Evolutionary conservation across 495 filamentous ascomycete genomes (phyloP), one percentile per base, ranked within the genome.

Genomic region (Hypoxylon cercidicola): DNA sequence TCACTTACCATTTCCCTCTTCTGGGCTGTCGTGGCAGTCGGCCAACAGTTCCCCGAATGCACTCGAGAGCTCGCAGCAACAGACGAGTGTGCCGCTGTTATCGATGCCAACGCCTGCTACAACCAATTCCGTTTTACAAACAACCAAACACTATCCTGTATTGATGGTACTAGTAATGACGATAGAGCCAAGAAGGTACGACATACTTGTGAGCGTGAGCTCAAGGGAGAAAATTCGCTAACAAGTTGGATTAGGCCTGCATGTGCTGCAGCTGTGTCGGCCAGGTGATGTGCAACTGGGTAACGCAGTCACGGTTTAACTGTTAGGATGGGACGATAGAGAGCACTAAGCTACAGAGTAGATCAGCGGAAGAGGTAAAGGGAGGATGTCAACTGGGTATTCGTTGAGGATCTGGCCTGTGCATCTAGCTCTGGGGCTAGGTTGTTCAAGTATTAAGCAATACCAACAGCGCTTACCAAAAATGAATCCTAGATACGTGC

Each of bases 51-150:
- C 3, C 68, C 71, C 1, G 72, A 71, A 41, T 81, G 78, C 59
- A 74, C 59, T 19, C 55, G 58, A 10, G 74, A 76, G 13, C 66
- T 81, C 9, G 67, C 72, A 0, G 58, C 63, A 0, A 75, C 72
- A 10, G 72, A 77, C 32, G 78, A 81, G 13, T 81, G 78, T 51
- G 74, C 74, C 19, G 75, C 72, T 23, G 78, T 81, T 44, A 75
- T 78, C 51, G 71, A 78, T 40, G 75, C 78, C 21, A 76, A 73
- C 44, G 78, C 78, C 19, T 81, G 78, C 64, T 81, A 81, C 59
- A 81, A 81, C 62, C 66, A 79, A 64, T 79, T 72, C 63, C 59
- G 76, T 3, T 81, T 74, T 54, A 59, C 23, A 15, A 55, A 72
- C 60, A 62, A 73, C 2, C 75, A 74, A 37, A 79, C 78, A 6